Conservation (phyloP, 2,329 filamentous ascomycete species). For the Claviceps digitariae region DNA sequence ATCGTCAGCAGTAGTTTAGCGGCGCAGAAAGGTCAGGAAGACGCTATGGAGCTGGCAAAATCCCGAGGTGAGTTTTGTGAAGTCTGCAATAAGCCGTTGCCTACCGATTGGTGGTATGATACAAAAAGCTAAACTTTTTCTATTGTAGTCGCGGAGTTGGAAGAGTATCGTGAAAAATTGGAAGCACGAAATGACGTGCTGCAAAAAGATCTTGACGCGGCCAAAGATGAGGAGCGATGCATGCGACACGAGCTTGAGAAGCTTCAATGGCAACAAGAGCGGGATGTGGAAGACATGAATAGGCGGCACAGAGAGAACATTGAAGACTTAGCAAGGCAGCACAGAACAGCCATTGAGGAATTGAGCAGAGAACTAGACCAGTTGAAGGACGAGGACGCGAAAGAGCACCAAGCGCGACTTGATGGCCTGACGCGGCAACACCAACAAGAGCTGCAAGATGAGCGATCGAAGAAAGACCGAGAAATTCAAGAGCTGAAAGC, state of each 20-base stretch:
- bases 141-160: constrained; percentile 31
- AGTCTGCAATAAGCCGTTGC: neutral
- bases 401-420: constrained; percentile 54
- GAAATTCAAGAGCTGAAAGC: constrained; percentile 53
- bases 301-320: constrained; percentile 21
- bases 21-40: constrained; percentile 57
- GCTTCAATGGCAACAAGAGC: constrained; percentile 21
- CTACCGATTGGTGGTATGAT: constrained; percentile 3
- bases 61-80: constrained; percentile 45
- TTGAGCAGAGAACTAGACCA: constrained; percentile 32
- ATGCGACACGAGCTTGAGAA: constrained; percentile 23
- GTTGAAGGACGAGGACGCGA: constrained; percentile 31
- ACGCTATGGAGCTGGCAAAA: constrained; percentile 62
- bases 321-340: constrained; percentile 23
- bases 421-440: constrained; percentile 49
- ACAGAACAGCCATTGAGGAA: constrained; percentile 19
- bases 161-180: constrained; percentile 32
- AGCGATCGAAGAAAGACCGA: constrained; percentile 41
- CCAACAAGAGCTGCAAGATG: constrained; percentile 51
- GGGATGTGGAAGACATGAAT: constrained; percentile 41
- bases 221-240: constrained; percentile 22
- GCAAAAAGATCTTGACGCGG: constrained; percentile 47
- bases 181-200: constrained; percentile 35
- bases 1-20: constrained; percentile 57
- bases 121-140: neutral